These are phyloP conservation scores for Dryadomyces quercus-mongolicae DNA, from an alignment of 2,329 filamentous ascomycete genomes.

Conservation along the genomic window DNA sequence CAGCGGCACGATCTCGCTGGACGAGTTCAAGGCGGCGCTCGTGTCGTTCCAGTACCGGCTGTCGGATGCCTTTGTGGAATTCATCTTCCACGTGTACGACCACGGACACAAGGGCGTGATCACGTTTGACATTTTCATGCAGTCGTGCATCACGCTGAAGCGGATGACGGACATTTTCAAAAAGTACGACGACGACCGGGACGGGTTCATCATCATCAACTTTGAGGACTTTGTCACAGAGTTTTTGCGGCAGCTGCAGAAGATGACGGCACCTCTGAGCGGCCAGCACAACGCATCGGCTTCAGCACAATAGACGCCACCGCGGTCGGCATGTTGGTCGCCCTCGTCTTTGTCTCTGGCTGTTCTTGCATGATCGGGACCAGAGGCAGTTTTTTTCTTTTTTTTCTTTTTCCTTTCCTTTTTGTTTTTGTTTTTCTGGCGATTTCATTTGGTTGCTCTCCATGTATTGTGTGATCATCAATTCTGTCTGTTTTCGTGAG, in stretches of 20 bases:
- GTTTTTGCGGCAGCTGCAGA: constrained; percentile 48
- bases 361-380: not conserved
- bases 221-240: constrained; percentile 72
- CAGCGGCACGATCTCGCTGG: constrained; percentile 72
- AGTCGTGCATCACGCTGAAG: constrained; percentile 93
- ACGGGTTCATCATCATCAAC: constrained; percentile 78
- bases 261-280: constrained; percentile 4
- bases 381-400: not conserved
- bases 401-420: not conserved
- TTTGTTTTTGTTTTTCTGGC: not conserved
- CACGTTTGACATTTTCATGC: constrained; percentile 94
- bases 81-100: constrained; percentile 84
- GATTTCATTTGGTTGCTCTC: not conserved
- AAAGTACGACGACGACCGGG: constrained; percentile 93
- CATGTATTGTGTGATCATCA: not conserved
- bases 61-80: constrained; percentile 67
- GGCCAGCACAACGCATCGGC: not conserved
- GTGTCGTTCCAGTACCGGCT: constrained; percentile 90
- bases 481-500: not conserved
- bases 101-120: constrained; percentile 58
- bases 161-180: constrained; percentile 99
- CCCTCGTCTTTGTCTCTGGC: not conserved
- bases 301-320: not conserved
- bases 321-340: not conserved
- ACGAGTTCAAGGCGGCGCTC: constrained; percentile 83